These are phyloP conservation scores for Euclidium syriacum DNA, from an alignment of 345 rosid species.

Conservation along the genomic window DNA sequence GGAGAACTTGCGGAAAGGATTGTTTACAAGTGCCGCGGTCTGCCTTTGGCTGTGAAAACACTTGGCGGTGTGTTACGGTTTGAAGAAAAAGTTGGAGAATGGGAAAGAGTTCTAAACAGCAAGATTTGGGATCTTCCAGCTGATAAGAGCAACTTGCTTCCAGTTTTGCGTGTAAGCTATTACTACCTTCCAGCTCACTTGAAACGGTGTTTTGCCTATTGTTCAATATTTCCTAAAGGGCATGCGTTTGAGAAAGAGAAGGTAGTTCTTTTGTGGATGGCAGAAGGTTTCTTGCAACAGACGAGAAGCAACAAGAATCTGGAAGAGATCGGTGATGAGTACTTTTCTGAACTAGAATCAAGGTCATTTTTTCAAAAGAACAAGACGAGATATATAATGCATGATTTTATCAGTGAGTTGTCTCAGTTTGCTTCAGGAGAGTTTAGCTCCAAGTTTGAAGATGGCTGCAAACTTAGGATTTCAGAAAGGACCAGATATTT, in stretches of 20 bases:
- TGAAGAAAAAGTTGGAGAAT: conserved; percentile 27
- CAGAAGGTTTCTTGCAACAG: conserved; percentile 34
- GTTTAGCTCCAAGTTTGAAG: conserved; percentile 29
- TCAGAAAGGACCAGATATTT: conserved; percentile 31
- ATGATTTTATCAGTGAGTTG: conserved; percentile 35
- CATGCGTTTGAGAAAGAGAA: conserved; percentile 32
- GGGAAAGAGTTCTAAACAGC: conserved; percentile 38
- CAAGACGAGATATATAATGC: conserved; percentile 31
- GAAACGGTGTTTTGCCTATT: conserved; percentile 37
- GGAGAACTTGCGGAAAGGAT: conserved; percentile 34
- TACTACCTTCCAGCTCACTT: conserved; percentile 31
- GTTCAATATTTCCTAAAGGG: conserved; percentile 37
- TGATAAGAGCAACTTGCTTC: conserved; percentile 30
- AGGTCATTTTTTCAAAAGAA: conserved; percentile 32
- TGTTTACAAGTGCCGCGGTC: conserved; percentile 37
- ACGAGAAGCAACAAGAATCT: conserved; percentile 20
- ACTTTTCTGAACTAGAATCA: conserved; percentile 30
- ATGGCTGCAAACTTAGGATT: conserved; percentile 3
- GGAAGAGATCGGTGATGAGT: conserved; percentile 36
- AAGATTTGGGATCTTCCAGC: conserved; percentile 35
- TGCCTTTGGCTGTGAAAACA: conserved; percentile 38
- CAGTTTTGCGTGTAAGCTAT: conserved; percentile 34
- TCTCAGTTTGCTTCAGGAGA: conserved; percentile 36
- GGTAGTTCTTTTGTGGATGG: conserved; percentile 38
- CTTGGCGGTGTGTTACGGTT: conserved; percentile 36